Evolutionary conservation across 2,329 filamentous ascomycete species (phyloP).

Genomic region (Colletotrichum australisinense): DNA sequence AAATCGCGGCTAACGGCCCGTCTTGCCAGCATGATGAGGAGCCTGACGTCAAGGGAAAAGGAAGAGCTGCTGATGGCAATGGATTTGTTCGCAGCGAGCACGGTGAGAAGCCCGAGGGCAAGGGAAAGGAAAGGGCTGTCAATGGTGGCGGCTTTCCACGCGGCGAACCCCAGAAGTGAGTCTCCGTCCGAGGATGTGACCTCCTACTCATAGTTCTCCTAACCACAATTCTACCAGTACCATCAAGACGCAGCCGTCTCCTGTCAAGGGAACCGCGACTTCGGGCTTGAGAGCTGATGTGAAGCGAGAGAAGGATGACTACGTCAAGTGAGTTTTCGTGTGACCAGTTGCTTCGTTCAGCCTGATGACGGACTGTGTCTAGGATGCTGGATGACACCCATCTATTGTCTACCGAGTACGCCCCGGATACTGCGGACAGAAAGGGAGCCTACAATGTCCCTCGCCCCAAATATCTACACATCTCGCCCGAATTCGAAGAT

Average conservation of each 20-base stretch:
- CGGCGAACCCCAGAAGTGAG: not conserved
- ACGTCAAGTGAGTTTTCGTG: slow-evolving; percentile 7
- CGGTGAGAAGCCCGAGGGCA: not conserved
- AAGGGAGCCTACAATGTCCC: slow-evolving; percentile 29
- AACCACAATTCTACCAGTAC: not conserved
- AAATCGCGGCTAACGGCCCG: not conserved
- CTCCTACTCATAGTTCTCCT: not conserved
- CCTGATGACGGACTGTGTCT: not conserved
- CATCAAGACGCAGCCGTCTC: not conserved
- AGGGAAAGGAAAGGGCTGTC: not conserved
- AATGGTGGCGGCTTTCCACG: too few species aligned
- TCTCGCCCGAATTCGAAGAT: slow-evolving; percentile 20
- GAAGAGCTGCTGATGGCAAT: too few species aligned
- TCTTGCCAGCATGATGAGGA: not conserved
- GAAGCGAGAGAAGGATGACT: not conserved
- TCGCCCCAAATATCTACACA: slow-evolving; percentile 36
- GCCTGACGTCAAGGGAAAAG: not conserved
- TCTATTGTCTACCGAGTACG: slow-evolving; percentile 15
- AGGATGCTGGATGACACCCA: slow-evolving; percentile 31
- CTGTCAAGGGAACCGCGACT: not conserved
- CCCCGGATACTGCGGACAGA: slow-evolving; percentile 17
- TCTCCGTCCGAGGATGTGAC: not conserved
- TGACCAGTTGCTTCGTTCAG: not conserved
- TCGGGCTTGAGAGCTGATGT: not conserved
- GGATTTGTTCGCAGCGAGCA: not conserved